Conservation (phyloP, 805 yeast species). For the Candida boidinii region DNA sequence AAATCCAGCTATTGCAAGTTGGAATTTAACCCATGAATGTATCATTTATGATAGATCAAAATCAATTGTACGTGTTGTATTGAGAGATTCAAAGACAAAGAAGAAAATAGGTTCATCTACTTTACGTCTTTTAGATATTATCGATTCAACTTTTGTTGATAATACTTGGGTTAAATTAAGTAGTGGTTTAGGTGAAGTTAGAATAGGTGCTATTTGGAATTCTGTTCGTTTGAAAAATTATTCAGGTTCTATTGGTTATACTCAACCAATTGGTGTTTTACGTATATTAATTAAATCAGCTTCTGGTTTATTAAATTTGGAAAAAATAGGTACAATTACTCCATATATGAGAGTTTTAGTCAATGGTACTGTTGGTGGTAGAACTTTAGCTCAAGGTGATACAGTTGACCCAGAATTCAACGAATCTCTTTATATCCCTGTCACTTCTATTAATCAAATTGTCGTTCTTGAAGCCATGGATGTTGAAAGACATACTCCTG, state of each 20-base stretch:
- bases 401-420: slow-evolving; percentile 80
- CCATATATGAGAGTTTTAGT: slow-evolving; percentile 80
- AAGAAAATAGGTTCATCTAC: slow-evolving; percentile 52
- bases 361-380: slow-evolving; percentile 66
- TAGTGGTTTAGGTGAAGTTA: slow-evolving; percentile 63
- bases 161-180: slow-evolving; percentile 69
- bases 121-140: slow-evolving; percentile 51
- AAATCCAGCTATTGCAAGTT: slow-evolving; percentile 58
- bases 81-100: slow-evolving; percentile 54
- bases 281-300: slow-evolving; percentile 68
- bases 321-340: slow-evolving; percentile 83
- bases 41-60: slow-evolving; percentile 62
- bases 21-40: slow-evolving; percentile 52
- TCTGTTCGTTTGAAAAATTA: slow-evolving; percentile 70
- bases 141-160: slow-evolving; percentile 73
- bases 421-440: slow-evolving; percentile 72
- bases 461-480: slow-evolving; percentile 89
- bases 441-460: slow-evolving; percentile 75
- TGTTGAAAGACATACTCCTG: slow-evolving; percentile 68
- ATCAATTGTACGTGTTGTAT: slow-evolving; percentile 55
- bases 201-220: slow-evolving; percentile 70
- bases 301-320: slow-evolving; percentile 70
- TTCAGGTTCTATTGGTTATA: slow-evolving; percentile 68
- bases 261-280: slow-evolving; percentile 91
- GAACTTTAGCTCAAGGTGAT: slow-evolving; percentile 63